Evolutionary conservation across 2,329 filamentous ascomycete genomes (phyloP).

Genomic region (Phoma herbarum): DNA sequence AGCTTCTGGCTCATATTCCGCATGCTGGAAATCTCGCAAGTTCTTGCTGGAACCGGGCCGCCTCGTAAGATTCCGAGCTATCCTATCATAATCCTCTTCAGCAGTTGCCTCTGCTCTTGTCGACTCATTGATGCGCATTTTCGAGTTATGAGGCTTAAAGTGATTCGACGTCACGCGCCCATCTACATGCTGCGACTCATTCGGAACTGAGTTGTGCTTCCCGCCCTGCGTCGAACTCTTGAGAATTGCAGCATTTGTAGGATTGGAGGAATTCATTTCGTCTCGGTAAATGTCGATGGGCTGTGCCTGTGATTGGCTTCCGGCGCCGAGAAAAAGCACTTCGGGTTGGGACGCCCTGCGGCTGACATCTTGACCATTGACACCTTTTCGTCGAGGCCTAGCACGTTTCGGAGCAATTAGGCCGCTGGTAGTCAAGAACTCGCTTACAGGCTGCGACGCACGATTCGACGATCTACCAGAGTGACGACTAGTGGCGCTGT

Average conservation of each 20-base stretch:
- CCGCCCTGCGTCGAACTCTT: constrained; percentile 28
- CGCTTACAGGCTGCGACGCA: constrained; percentile 6
- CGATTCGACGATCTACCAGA: background rate
- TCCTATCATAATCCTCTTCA: background rate
- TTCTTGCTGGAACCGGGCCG: background rate
- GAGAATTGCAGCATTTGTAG: constrained; percentile 17
- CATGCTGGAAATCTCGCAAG: background rate
- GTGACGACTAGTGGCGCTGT: constrained; percentile 1
- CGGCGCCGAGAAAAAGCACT: background rate
- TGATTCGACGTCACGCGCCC: constrained; percentile 18
- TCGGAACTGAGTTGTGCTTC: too few relatives aligned
- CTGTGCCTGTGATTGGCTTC: background rate
- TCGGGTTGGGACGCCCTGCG: background rate
- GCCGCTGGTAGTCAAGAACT: background rate
- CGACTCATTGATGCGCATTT: constrained; percentile 37
- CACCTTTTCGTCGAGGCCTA: background rate
- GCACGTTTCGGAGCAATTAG: background rate
- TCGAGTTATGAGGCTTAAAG: constrained; percentile 13
- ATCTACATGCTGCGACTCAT: background rate
- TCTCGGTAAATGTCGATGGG: background rate
- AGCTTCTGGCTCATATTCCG: background rate
- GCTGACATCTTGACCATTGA: background rate
- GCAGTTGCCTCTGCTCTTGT: constrained; percentile 12
- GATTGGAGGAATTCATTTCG: background rate
- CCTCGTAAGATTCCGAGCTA: background rate